Percentiles rank a stretch among this genome's conserved stretches.
Evolutionary conservation across 352 stramenopile genomes (phyloP).

Genomic region (Pythium sukuiense): DNA sequence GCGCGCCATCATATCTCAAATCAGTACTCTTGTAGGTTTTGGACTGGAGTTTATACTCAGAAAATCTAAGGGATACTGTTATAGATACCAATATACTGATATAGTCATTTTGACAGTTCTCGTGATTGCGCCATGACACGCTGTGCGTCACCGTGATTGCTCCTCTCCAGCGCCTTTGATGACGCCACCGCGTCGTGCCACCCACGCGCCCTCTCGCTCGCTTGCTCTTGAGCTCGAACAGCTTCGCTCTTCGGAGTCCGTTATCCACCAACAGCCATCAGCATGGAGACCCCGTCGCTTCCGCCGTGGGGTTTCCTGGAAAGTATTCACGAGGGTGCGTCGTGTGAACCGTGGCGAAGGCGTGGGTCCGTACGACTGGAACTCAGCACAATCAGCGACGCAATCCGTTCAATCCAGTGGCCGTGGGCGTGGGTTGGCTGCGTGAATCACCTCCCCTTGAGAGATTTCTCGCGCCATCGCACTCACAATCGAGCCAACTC

Average conservation of each 20-base stretch:
- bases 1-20: not conserved
- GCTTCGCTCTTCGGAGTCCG: not conserved
- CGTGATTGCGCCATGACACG: conserved; percentile 12
- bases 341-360: too few species aligned
- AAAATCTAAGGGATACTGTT: too few species aligned
- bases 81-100: not conserved
- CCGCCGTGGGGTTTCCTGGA: too few species aligned
- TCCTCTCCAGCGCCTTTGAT: not conserved
- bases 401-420: not conserved
- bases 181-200: not conserved
- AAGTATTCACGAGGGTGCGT: too few species aligned
- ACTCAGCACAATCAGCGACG: not conserved
- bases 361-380: not conserved
- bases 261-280: too few species aligned
- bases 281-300: too few species aligned
- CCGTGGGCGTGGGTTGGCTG: not conserved
- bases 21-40: not conserved
- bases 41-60: too few species aligned
- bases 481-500: not conserved
- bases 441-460: not conserved
- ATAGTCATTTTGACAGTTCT: not conserved
- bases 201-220: not conserved
- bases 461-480: too few species aligned
- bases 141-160: conserved; percentile 14
- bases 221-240: not conserved